These are phyloP conservation scores for Ogataea neopini DNA, from an alignment of 805 yeast genomes.

Conservation along the genomic window DNA sequence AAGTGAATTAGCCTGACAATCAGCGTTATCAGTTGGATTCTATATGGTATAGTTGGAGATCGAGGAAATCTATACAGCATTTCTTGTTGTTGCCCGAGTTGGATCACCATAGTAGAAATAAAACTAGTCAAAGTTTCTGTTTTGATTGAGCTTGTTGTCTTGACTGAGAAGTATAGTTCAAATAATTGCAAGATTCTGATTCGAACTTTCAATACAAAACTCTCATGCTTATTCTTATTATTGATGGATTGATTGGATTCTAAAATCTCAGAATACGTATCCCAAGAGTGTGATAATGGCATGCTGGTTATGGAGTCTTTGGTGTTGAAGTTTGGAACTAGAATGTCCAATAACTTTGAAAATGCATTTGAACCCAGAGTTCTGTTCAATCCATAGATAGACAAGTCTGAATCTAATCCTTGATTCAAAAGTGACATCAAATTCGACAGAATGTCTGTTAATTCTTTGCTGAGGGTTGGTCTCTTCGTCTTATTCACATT, in stretches of 20 bases:
- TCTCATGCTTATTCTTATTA: slow-evolving; percentile 41
- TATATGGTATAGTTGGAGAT: slow-evolving; percentile 36
- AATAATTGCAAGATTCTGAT: slow-evolving; percentile 48
- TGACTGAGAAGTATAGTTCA: slow-evolving; percentile 43
- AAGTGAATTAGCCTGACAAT: slow-evolving; percentile 42
- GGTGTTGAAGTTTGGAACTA: slow-evolving; percentile 37
- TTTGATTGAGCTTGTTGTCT: slow-evolving; percentile 23
- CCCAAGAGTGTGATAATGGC: slow-evolving; percentile 32
- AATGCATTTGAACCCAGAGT: slow-evolving; percentile 52
- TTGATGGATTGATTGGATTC: slow-evolving; percentile 15
- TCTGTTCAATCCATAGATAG: slow-evolving; percentile 56
- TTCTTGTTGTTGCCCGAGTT: slow-evolving; percentile 52
- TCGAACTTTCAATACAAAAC: slow-evolving; percentile 44
- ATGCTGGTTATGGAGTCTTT: slow-evolving; percentile 12
- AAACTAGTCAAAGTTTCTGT: slow-evolving; percentile 33
- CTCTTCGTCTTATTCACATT: slow-evolving; percentile 22
- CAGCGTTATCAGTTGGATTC: slow-evolving; percentile 43
- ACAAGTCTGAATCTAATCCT: slow-evolving; percentile 45
- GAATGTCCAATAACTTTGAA: slow-evolving; percentile 41
- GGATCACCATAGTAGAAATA: slow-evolving; percentile 42
- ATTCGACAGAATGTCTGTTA: slow-evolving; percentile 25
- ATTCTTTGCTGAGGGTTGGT: slow-evolving; percentile 16
- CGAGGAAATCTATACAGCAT: slow-evolving; percentile 46
- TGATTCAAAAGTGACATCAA: slow-evolving; percentile 34
- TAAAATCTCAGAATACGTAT: slow-evolving; percentile 21